These are phyloP conservation scores for Pholiota conissans DNA, from an alignment of 768 basidiomycete genomes.

Conservation along the genomic window DNA sequence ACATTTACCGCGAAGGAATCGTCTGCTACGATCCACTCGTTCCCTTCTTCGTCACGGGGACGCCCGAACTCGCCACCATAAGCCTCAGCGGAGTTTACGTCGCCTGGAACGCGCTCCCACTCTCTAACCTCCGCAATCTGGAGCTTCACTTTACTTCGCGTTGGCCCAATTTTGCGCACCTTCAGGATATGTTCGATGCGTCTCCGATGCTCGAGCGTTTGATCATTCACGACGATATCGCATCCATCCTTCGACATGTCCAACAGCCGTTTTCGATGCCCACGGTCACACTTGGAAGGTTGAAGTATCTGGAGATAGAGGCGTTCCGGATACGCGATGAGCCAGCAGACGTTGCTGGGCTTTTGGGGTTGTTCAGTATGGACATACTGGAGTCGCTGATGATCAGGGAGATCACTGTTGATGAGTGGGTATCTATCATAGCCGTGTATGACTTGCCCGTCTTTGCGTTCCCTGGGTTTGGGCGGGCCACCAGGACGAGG, in stretches of 20 bases:
- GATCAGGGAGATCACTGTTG: slow-evolving; percentile 7
- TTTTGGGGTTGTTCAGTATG: slow-evolving; percentile 18
- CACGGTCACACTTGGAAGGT: slow-evolving; percentile 13
- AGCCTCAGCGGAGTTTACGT: slow-evolving; percentile 23
- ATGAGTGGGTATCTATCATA: slow-evolving; percentile 19
- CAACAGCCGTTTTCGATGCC: slow-evolving; percentile 15
- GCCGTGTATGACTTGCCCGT: slow-evolving; percentile 10
- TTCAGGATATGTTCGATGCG: slow-evolving; percentile 20
- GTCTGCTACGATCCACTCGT: slow-evolving; percentile 22
- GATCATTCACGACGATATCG: slow-evolving; percentile 26
- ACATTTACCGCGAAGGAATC: slow-evolving; percentile 30
- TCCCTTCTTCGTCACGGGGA: slow-evolving; percentile 22
- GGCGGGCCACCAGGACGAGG: not conserved
- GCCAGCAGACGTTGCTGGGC: slow-evolving; percentile 16
- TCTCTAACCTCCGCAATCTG: slow-evolving; percentile 19
- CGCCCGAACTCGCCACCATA: slow-evolving; percentile 20
- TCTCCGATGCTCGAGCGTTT: slow-evolving; percentile 25
- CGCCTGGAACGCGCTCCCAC: slow-evolving; percentile 24
- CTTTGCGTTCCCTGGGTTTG: not conserved
- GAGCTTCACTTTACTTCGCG: slow-evolving; percentile 25
- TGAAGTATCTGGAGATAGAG: slow-evolving; percentile 22
- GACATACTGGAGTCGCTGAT: slow-evolving; percentile 16
- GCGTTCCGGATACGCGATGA: slow-evolving; percentile 18
- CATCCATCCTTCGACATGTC: slow-evolving; percentile 20
- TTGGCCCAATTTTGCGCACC: slow-evolving; percentile 22